Percentiles rank a stretch among this genome's conserved stretches.
These are phyloP conservation scores for Suillus subalutaceus DNA, from an alignment of 768 basidiomycete genomes.

Conservation along the genomic window DNA sequence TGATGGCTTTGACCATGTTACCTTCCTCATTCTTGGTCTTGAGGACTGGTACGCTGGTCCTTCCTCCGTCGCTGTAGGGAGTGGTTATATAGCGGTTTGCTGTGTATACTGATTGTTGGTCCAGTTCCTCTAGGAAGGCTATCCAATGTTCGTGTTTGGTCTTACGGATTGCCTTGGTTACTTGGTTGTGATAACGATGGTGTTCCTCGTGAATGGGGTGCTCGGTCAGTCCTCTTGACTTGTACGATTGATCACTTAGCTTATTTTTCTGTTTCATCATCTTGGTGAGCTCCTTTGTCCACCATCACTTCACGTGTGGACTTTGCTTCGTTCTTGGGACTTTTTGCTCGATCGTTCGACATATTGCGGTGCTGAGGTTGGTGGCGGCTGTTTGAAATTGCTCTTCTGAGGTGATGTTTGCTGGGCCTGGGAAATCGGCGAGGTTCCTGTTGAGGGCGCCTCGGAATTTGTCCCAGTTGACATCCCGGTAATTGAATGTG, in stretches of 20 bases:
- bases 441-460: not conserved
- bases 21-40: not conserved
- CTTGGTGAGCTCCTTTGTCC: too few relatives aligned
- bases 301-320: too few relatives aligned
- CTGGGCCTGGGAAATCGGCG: not conserved
- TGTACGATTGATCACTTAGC: not conserved
- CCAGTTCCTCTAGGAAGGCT: constrained; percentile 29
- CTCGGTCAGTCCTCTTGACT: not conserved
- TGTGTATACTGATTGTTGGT: not conserved
- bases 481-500: too few relatives aligned
- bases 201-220: not conserved
- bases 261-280: not conserved
- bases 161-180: not conserved
- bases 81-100: constrained; percentile 17
- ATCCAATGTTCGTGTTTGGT: constrained; percentile 26
- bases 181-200: constrained; percentile 19
- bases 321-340: not conserved
- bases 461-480: not conserved
- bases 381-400: not conserved
- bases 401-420: not conserved
- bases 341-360: not conserved
- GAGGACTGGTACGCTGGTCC: constrained; percentile 2
- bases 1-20: not conserved
- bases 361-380: not conserved
- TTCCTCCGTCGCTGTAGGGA: not conserved